Base-by-base conservation (phyloP, 129 eudicot genomes). In the Lactuca sativa region DNA sequence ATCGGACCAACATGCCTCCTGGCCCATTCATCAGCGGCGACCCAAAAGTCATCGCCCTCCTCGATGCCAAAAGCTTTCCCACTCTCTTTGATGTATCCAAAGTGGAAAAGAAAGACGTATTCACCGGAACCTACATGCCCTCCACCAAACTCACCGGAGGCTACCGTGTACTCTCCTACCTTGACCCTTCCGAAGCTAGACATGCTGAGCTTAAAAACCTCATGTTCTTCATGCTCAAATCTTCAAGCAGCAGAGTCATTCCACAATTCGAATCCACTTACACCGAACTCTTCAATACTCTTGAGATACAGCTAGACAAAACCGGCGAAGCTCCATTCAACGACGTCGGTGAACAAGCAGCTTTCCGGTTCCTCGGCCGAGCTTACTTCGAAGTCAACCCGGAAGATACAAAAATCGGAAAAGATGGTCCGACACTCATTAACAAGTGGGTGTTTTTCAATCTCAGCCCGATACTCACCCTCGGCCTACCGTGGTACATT, bases 101-200 rank as follows among this genome's bases (percentile, higher is more conserved):
- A 60, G 96, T 92, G 9, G 97, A 92, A 9, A 92, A 92, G 69
- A 86, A 82, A 11, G 89, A 92, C 21, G 61, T 92, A n/a, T 92
- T 92, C 75, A 84, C 95, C 62, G 97, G 97, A 0, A 92, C 97
- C 3, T 92, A 71, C 67, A 88, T 84, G 89, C 95, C 97, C 7
- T 92, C 97, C 0, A 71, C 85, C 0, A 96, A 92, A 0, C 86
- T 86, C 82, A 92, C 96, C 56, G 97, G 97, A 79, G 97, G 97
- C 47, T 80, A 92, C 79, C 79, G 97, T 3, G 68, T 83, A 0
- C 77, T 92, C 0, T 88, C 97, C 3, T 92, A 77, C 31, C 95
- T 92, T 3, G 97, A 92, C 69, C 97, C 97, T 1, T 78, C 96
- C 13, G 97, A 92, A 14, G 95, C 96, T 2, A 86, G 15, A 70